Conservation (phyloP, 257 asterid genomes). For the Cynanchum wilfordii region DNA sequence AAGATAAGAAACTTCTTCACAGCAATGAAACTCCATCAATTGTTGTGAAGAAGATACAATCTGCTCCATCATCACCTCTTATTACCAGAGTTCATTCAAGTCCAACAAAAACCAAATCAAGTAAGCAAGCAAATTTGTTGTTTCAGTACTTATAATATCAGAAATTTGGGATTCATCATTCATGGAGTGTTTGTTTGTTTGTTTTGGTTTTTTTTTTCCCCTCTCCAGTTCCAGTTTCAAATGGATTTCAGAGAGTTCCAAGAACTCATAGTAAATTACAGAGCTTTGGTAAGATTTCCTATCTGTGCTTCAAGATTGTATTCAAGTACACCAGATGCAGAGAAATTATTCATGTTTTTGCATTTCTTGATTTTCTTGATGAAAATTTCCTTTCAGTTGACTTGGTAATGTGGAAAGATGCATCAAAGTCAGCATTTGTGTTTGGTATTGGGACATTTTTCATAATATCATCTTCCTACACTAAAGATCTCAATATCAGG, state of each 20-base stretch:
- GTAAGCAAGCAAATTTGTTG: conserved; percentile 28
- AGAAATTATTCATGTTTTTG: not conserved
- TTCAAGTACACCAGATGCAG: not conserved
- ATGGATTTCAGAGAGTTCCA: conserved; percentile 28
- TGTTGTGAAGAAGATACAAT: conserved; percentile 42
- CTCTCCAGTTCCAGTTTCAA: conserved; percentile 36
- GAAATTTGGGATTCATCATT: not conserved
- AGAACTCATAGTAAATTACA: conserved; percentile 52
- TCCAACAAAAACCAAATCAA: conserved; percentile 39
- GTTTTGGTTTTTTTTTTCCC: not conserved
- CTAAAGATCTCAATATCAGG: conserved; percentile 78
- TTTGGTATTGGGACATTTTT: conserved; percentile 84
- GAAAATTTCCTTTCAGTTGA: conserved; percentile 42
- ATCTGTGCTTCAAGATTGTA: not conserved
- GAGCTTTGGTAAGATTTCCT: conserved; percentile 54
- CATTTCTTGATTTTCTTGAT: not conserved
- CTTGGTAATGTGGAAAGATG: conserved; percentile 84
- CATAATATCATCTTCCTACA: conserved; percentile 71
- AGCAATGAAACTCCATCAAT: conserved; percentile 35
- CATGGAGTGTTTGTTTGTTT: not conserved
- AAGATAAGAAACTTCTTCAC: conserved; percentile 33
- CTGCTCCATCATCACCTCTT: conserved; percentile 30
- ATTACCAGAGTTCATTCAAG: conserved; percentile 34
- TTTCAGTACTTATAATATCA: not conserved
- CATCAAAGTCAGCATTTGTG: conserved; percentile 71